Conservation (phyloP, 306 rosid genomes). For the Lathyrus tuberosus region DNA sequence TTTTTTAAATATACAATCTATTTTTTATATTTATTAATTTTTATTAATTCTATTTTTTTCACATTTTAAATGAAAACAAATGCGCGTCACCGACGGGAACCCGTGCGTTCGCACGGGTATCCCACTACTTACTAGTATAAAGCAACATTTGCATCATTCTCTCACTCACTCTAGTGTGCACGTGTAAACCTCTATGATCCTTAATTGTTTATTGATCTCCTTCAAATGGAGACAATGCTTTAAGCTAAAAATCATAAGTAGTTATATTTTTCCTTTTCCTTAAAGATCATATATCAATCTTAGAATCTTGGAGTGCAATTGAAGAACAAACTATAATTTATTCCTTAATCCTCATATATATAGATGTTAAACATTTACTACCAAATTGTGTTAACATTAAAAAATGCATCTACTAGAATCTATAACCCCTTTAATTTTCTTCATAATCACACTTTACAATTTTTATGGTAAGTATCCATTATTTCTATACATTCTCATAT, state of each 20-base stretch:
- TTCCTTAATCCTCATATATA: constrained; percentile 2
- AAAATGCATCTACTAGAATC: constrained; percentile 49
- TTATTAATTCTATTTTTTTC: too few species aligned
- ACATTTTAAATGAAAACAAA: too few species aligned
- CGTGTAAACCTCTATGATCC: constrained; percentile 37
- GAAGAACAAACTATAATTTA: constrained; percentile 41
- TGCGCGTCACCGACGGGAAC: too few species aligned
- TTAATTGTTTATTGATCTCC: constrained; percentile 20
- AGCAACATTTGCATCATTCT: neutral
- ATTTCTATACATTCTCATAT: too few species aligned
- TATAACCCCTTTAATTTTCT: constrained; percentile 38
- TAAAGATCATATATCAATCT: constrained; percentile 45
- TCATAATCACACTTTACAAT: constrained; percentile 44
- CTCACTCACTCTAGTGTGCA: neutral
- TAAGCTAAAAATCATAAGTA: constrained; percentile 22
- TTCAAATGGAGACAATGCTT: constrained; percentile 46
- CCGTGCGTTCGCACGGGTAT: too few species aligned
- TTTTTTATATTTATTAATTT: too few species aligned
- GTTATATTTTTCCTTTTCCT: constrained; percentile 41
- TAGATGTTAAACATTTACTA: constrained; percentile 25
- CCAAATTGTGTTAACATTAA: constrained; percentile 34
- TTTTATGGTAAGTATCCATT: constrained; percentile 43
- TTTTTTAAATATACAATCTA: too few species aligned
- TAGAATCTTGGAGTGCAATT: constrained; percentile 64
- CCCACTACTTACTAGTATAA: too few species aligned